Evolutionary conservation across 164 flowering plant genomes (phyloP), one percentile per base, ranked within the genome.

Genomic region (Piper longum): DNA sequence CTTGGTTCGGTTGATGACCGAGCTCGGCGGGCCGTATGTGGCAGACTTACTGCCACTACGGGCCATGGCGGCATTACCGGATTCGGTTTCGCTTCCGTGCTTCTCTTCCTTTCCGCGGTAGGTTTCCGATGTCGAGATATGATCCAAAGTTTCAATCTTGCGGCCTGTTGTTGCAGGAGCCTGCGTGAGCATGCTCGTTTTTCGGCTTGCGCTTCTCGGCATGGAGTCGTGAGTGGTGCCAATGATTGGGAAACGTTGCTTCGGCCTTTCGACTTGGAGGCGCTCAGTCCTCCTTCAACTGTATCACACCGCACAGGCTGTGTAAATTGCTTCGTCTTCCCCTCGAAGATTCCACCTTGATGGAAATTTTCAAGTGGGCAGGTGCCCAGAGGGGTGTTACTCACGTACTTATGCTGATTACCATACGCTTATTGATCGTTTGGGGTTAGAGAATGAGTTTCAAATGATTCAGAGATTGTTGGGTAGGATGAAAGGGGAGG

Each of bases 241-340:
- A 89, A 72, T 63, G 90, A 88, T 42, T 92, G 96, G 96, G 98
- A 85, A 65, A 81, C 66, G 59, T 67, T 90, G 56, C 86, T 93
- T 58, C 83, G 77, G 64, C 98, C 98, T 43, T 89, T 85, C 66
- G 96, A 86, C 60, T 72, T 93, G 55, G 75, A 80, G 63, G 81
- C 83, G 73, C 92, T 93, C 39, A 72, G 82, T 80, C 72, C 56
- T 80, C 95, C 4, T 69, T 84, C n/a, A 68, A 66, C 69, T 43
- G 62, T 61, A 71, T 93, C 52, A 83, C 90, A n/a, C 96, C 98
- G 2, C 60, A 14, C 57, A 84, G 82, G 74, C 82, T 93, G 9
- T 81, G 85, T 69, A 82, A 84, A 69, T 71, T 93, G 61, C 84
- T 93, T 41, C 67, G 71, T 63, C 82, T 88, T 48, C 96, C 98